Evolutionary conservation across 257 asterid genomes (phyloP).

Genomic region (Agastache rugosa): DNA sequence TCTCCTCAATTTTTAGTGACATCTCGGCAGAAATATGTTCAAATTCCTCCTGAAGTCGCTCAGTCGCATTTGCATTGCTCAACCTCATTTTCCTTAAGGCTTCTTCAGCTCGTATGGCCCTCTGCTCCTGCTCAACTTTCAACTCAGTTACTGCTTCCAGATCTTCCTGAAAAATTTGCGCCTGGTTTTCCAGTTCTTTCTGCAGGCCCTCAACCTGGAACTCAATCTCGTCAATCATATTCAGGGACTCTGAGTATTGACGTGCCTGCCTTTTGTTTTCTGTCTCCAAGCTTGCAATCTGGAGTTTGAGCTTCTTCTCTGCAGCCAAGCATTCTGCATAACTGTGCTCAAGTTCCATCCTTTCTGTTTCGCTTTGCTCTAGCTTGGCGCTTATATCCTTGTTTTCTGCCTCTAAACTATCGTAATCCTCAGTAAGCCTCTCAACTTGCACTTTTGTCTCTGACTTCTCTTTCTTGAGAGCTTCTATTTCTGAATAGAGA

Average conservation of each 20-base stretch:
- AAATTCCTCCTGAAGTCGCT: slow-evolving; percentile 72
- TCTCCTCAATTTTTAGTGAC: slow-evolving; percentile 65
- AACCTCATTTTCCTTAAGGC: slow-evolving; percentile 61
- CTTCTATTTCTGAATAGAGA: slow-evolving; percentile 67
- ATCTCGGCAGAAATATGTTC: slow-evolving; percentile 66
- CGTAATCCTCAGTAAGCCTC: slow-evolving; percentile 56
- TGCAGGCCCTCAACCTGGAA: slow-evolving; percentile 62
- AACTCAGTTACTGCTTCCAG: slow-evolving; percentile 54
- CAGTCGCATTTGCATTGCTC: slow-evolving; percentile 58
- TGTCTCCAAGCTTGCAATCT: slow-evolving; percentile 58
- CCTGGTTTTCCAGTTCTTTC: slow-evolving; percentile 69
- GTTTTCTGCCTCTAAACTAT: slow-evolving; percentile 58
- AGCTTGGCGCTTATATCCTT: slow-evolving; percentile 51
- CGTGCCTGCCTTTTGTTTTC: slow-evolving; percentile 54
- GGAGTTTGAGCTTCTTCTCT: slow-evolving; percentile 61
- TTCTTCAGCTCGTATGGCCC: slow-evolving; percentile 84
- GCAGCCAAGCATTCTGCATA: slow-evolving; percentile 56
- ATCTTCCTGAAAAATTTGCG: slow-evolving; percentile 60
- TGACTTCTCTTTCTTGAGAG: slow-evolving; percentile 63
- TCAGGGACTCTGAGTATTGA: slow-evolving; percentile 57
- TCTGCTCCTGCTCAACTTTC: slow-evolving; percentile 71
- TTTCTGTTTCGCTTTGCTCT: slow-evolving; percentile 54
- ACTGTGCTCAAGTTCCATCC: slow-evolving; percentile 54
- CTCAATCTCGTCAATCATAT: slow-evolving; percentile 61
- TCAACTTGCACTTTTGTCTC: slow-evolving; percentile 52